These are phyloP conservation scores for Beta corolliflora DNA, from an alignment of 179 eudicot species.

Conservation along the genomic window DNA sequence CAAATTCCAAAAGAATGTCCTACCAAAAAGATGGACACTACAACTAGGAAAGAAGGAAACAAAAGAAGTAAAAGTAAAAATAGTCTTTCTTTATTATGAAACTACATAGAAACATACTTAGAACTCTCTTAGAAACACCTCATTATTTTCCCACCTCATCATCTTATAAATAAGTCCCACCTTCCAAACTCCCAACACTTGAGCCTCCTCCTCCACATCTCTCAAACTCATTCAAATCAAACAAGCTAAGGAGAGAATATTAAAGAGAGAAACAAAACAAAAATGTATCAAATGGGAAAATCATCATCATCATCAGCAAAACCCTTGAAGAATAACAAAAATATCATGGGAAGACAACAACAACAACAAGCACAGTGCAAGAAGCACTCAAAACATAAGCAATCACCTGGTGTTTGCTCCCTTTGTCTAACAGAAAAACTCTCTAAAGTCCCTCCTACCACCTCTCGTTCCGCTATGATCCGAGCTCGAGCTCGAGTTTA, in stretches of 20 bases:
- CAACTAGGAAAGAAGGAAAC: conserved; percentile 5
- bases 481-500: conserved; percentile 8
- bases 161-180: not conserved
- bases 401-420: conserved; percentile 34
- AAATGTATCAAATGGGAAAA: not conserved
- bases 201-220: not conserved
- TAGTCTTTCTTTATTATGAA: conserved; percentile 1
- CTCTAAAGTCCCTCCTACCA: not conserved
- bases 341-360: not conserved
- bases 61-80: conserved; percentile 2
- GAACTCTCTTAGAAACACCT: conserved; percentile 15
- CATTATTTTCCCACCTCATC: not conserved
- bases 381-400: conserved; percentile 32
- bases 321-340: not conserved
- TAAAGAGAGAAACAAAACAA: not conserved
- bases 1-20: not conserved
- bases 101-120: conserved; percentile 24
- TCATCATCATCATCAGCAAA: not conserved
- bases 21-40: conserved; percentile 1
- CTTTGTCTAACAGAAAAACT: conserved; percentile 32
- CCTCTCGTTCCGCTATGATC: not conserved
- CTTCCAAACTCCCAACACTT: not conserved
- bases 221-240: too few species aligned
- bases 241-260: too few species aligned
- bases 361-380: conserved; percentile 13